Percentiles rank a stretch among this genome's conserved stretches.
These are phyloP conservation scores for Picea glauca DNA, from an alignment of 75 land plant genomes.

Conservation along the genomic window DNA sequence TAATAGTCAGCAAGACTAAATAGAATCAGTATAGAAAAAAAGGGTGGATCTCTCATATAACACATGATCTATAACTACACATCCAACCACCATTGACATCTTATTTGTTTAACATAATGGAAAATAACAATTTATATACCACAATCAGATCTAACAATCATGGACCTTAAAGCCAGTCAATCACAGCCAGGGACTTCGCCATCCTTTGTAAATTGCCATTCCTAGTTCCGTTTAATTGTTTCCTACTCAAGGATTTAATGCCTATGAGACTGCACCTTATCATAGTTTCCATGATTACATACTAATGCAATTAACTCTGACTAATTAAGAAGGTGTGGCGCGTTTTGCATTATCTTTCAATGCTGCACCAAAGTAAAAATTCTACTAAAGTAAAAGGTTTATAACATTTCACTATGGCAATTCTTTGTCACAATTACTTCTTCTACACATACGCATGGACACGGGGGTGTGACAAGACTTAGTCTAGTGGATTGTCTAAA, in stretches of 20 bases:
- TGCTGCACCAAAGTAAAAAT: not conserved
- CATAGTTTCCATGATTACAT: not conserved
- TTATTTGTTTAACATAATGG: not conserved
- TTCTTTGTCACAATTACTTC: not conserved
- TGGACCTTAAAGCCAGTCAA: not conserved
- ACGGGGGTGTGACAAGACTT: too few species aligned
- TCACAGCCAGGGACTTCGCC: not conserved
- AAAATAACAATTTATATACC: not conserved
- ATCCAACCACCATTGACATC: not conserved
- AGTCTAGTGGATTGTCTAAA: too few species aligned
- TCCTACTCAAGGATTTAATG: not conserved
- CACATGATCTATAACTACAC: not conserved
- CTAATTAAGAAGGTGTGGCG: too few species aligned
- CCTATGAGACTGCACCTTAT: not conserved
- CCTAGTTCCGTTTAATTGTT: not conserved
- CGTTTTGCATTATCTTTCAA: not conserved
- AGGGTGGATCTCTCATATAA: not conserved
- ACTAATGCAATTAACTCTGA: not conserved
- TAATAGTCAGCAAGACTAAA: not conserved
- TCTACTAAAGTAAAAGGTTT: not conserved
- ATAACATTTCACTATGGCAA: not conserved
- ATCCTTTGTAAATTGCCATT: not conserved
- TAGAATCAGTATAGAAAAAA: not conserved
- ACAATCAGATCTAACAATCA: not conserved
- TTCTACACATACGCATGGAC: not conserved